Evolutionary conservation across 495 filamentous ascomycete genomes (phyloP), one percentile per base, ranked within the genome.

Genomic region (Xylaria telfairii): DNA sequence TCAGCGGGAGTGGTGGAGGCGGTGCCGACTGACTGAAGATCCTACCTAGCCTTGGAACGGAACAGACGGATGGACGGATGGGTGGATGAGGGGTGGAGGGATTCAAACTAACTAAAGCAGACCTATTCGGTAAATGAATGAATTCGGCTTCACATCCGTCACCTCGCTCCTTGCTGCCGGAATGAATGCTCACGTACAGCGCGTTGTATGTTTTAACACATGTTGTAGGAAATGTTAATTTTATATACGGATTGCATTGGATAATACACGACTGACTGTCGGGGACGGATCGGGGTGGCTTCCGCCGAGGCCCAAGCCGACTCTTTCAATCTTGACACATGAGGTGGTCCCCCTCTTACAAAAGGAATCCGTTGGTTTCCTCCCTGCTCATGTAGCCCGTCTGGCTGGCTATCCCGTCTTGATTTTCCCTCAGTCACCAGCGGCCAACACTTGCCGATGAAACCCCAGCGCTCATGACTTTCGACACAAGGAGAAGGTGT

Each of bases 211-310:
- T 24, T n/a, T 37, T 49, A 53, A 54, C 51, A 54, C 28, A 60
- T 59, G 39, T 32, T n/a, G 49, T 60, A 60, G 53, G 41, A 60
- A 46, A 30, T 19, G 59, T 66, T 69, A n/a, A 54, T 62, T 39
- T 57, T 74, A 77, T 74, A 67, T 72, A 74, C 61, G 73, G 54
- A 46, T 73, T 71, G 65, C 74, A 76, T 63, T 74, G 72, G 67
- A 77, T 76, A 77, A 77, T 76, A 77, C 74, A 74, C 63, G 65
- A 46, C 57, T 56, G 24, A 21, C 17, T 37, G 65, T 24, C 39
- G 15, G n/a, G 39, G 32, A 46, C 53, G 4, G 26, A n/a, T 6
- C 10, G 9, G 34, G 37, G 4, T 41, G 21, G 37, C 32, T 42
- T 26, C 8, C n/a, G 21, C 34, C 44, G 4, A 21, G 19, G 15